Conservation (phyloP, 2,329 filamentous ascomycete species). For the Lasiodiplodia citricola region DNA sequence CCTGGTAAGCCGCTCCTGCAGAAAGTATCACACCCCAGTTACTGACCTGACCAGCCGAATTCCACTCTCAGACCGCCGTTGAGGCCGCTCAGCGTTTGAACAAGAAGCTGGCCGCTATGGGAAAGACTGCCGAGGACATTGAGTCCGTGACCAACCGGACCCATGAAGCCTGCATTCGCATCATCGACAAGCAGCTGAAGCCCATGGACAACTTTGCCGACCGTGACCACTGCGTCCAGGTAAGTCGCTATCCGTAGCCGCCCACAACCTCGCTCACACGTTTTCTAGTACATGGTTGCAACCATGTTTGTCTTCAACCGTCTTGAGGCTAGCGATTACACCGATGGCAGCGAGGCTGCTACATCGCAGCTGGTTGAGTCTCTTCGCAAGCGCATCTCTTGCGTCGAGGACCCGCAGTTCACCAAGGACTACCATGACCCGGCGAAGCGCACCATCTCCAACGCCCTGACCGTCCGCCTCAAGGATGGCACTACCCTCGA, state of each 20-base stretch:
- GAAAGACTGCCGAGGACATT: conserved; percentile 90
- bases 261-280: conserved; percentile 32
- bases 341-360: conserved; percentile 89
- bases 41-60: conserved; percentile 68
- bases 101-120: conserved; percentile 78
- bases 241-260: conserved; percentile 34
- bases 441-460: conserved; percentile 91
- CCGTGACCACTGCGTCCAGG: conserved; percentile 97
- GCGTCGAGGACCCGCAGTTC: conserved; percentile 94
- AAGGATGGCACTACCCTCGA: conserved; percentile 92
- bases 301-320: conserved; percentile 96
- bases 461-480: conserved; percentile 91
- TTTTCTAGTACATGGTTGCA: conserved; percentile 81
- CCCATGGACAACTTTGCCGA: conserved; percentile 99
- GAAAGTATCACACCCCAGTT: not conserved
- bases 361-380: conserved; percentile 88
- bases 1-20: conserved; percentile 66
- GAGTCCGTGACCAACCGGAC: conserved; percentile 92
- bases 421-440: conserved; percentile 96
- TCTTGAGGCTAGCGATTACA: conserved; percentile 91
- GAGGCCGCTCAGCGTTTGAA: conserved; percentile 91
- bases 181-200: conserved; percentile 99
- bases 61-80: conserved; percentile 98
- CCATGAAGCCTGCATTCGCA: conserved; percentile 97
- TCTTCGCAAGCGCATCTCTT: conserved; percentile 90